Percentiles rank a stretch among this genome's conserved stretches.
Conservation (phyloP, 1,284 basidiomycete genomes). For the Puccinia coronata region DNA sequence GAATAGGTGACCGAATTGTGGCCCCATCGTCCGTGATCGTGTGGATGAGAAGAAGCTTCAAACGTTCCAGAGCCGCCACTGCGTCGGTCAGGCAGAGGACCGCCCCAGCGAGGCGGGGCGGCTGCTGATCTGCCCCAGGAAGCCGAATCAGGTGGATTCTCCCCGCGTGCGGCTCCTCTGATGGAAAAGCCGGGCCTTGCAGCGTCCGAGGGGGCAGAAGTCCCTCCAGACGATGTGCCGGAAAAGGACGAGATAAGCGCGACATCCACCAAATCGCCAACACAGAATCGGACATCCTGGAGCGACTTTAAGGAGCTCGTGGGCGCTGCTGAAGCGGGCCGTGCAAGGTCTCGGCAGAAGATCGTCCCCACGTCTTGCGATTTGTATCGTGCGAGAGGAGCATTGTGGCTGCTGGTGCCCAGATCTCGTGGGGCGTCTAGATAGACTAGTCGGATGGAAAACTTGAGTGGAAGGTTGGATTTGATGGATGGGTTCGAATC, state of each 20-base stretch:
- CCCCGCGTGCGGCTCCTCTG: slow-evolving; percentile 31
- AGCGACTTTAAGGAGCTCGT: slow-evolving; percentile 7
- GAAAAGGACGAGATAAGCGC: slow-evolving; percentile 30
- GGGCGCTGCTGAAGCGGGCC: not conserved
- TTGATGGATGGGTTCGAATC: slow-evolving; percentile 33
- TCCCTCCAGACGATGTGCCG: not conserved
- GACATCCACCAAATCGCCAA: slow-evolving; percentile 43
- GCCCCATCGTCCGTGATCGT: slow-evolving; percentile 37
- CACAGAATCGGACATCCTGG: slow-evolving; percentile 30
- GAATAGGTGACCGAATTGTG: slow-evolving; percentile 37
- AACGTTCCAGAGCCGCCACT: slow-evolving; percentile 11
- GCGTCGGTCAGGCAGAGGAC: not conserved
- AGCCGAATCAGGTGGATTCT: not conserved
- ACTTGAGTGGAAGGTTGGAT: slow-evolving; percentile 10
- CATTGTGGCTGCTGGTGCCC: not conserved
- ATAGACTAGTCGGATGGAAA: slow-evolving; percentile 38
- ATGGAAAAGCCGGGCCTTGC: slow-evolving; percentile 28
- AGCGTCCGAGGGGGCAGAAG: not conserved
- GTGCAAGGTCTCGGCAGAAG: slow-evolving; percentile 34
- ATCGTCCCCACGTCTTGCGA: slow-evolving; percentile 42
- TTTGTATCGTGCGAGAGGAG: slow-evolving; percentile 24
- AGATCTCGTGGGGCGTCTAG: slow-evolving; percentile 39
- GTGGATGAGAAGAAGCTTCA: slow-evolving; percentile 12
- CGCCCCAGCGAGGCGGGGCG: slow-evolving; percentile 36
- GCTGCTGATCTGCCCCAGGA: not conserved